Conservation (phyloP, 192 early-diverging fungal species). For the Backusella sp. region DNA sequence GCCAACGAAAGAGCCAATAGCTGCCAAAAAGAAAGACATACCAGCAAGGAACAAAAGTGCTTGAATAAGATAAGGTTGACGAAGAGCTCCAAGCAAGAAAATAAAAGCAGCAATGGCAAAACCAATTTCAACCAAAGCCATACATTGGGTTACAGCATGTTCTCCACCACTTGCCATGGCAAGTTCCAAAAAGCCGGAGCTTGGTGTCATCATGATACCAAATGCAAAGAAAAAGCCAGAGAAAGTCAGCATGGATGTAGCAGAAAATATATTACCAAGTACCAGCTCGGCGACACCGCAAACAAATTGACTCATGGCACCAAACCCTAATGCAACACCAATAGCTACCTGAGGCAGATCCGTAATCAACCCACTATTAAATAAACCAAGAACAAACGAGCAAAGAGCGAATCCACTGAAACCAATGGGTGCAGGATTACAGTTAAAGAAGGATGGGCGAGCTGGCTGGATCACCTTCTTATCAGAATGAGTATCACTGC, state of each 20-base stretch:
- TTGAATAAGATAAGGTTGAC: constrained; percentile 17
- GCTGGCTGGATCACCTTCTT: neutral
- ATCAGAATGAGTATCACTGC: neutral
- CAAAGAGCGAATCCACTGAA: constrained; percentile 24
- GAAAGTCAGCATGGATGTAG: constrained; percentile 22
- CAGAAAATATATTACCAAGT: constrained; percentile 26
- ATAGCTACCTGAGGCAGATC: constrained; percentile 23
- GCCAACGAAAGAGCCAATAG: neutral
- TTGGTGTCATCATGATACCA: constrained; percentile 28
- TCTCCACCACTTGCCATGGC: neutral
- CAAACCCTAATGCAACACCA: constrained; percentile 18
- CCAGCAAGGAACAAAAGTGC: neutral
- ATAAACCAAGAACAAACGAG: constrained; percentile 27
- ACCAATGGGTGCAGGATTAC: constrained; percentile 21
- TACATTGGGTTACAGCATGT: neutral
- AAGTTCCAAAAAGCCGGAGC: constrained; percentile 6
- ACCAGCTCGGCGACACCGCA: constrained; percentile 15
- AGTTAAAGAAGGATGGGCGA: neutral
- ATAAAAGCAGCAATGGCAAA: constrained; percentile 24
- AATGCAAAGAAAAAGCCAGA: constrained; percentile 30
- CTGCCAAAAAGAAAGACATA: constrained; percentile 21
- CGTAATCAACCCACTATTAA: constrained; percentile 19
- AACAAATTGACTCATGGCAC: constrained; percentile 21
- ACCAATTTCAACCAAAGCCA: constrained; percentile 9
- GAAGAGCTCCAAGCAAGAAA: constrained; percentile 26